Conservation (phyloP, 139 green algal genomes). For the Chlorella sp. region DNA sequence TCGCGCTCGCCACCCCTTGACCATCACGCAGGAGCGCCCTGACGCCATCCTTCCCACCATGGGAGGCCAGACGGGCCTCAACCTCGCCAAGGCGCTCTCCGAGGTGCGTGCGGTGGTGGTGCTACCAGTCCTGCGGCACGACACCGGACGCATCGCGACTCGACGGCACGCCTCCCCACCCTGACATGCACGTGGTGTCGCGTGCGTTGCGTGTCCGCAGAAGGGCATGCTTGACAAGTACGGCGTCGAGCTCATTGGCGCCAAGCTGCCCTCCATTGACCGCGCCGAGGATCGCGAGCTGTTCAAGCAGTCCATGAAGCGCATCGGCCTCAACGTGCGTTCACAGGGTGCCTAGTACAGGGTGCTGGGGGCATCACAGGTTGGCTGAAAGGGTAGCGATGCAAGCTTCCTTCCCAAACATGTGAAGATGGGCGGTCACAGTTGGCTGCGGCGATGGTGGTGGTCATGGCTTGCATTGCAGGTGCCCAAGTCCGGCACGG, state of each 20-base stretch:
- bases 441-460: no score
- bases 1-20: no score
- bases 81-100: slow-evolving; percentile 90
- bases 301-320: slow-evolving; percentile 89
- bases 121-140: no score
- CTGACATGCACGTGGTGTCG: background rate
- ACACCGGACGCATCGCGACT: no score
- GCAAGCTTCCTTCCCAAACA: no score
- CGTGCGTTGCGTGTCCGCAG: slow-evolving; percentile 11
- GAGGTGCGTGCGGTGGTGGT: slow-evolving; percentile 66
- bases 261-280: slow-evolving; percentile 98
- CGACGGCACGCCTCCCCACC: no score
- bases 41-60: slow-evolving; percentile 99
- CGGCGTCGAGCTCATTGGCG: slow-evolving; percentile 94
- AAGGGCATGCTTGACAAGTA: slow-evolving; percentile 85
- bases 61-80: slow-evolving; percentile 97
- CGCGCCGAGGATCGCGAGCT: slow-evolving; percentile 94
- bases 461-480: slow-evolving; percentile 6
- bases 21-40: slow-evolving; percentile 86
- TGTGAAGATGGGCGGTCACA: no score
- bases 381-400: no score
- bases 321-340: slow-evolving; percentile 79
- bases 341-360: no score
- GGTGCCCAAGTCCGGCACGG: slow-evolving; percentile 41
- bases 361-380: no score